These are phyloP conservation scores for Triticum timopheevii DNA, from an alignment of 176 grass and related monocot genomes.

Conservation along the genomic window DNA sequence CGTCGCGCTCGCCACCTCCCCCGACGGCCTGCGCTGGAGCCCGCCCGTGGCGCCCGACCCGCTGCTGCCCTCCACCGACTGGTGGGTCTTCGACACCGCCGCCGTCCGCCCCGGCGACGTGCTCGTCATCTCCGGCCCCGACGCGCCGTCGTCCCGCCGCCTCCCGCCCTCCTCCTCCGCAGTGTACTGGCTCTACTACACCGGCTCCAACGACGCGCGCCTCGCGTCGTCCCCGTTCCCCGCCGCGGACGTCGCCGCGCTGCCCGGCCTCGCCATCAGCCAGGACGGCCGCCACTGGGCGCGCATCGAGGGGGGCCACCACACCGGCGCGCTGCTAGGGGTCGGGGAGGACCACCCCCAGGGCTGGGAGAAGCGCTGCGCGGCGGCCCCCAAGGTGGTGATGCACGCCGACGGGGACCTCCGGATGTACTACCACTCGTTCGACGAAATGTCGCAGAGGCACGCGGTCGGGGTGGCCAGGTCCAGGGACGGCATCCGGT, in stretches of 20 bases:
- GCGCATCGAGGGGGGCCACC: slow-evolving; percentile 83
- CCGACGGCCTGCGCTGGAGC: slow-evolving; percentile 69
- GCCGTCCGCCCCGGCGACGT: slow-evolving; percentile 68
- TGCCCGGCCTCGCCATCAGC: slow-evolving; percentile 80
- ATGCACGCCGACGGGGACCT: slow-evolving; percentile 68
- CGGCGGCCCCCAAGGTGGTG: slow-evolving; percentile 65
- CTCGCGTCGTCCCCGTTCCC: slow-evolving; percentile 29
- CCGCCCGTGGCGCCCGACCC: slow-evolving; percentile 30
- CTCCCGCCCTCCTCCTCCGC: slow-evolving; percentile 33
- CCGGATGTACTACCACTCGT: slow-evolving; percentile 94
- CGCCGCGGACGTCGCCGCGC: slow-evolving; percentile 34
- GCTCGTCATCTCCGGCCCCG: slow-evolving; percentile 62
- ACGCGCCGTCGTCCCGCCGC: slow-evolving; percentile 36
- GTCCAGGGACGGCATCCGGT: slow-evolving; percentile 74
- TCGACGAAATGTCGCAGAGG: slow-evolving; percentile 52
- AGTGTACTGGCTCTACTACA: slow-evolving; percentile 94
- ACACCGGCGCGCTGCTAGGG: slow-evolving; percentile 67
- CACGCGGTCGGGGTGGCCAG: slow-evolving; percentile 62
- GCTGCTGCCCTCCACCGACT: slow-evolving; percentile 56
- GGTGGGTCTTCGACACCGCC: slow-evolving; percentile 86
- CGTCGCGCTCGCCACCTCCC: slow-evolving; percentile 55
- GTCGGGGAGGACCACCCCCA: slow-evolving; percentile 22
- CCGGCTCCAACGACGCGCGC: slow-evolving; percentile 57
- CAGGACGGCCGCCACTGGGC: slow-evolving; percentile 90
- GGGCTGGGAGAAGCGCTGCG: slow-evolving; percentile 59